A percentile compares a stretch with the other conserved stretches of the same genome.
phyloP scores from a whole-genome alignment of 768 basidiomycete genomes.

The Boletus rubescentipes region DNA sequence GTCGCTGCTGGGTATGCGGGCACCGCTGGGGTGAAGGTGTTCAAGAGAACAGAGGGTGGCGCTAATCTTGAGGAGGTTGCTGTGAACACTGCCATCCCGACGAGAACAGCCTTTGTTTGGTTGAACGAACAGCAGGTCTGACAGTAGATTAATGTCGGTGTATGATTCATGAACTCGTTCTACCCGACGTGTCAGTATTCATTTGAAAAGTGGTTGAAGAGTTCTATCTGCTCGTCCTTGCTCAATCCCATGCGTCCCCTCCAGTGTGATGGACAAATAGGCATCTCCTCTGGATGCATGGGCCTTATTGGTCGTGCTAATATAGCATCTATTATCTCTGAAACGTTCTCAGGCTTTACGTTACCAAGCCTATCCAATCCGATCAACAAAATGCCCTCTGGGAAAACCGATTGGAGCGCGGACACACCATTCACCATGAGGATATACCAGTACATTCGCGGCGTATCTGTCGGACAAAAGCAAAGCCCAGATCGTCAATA shows the following conservation, averaged over 20 bases:
- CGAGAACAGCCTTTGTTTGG: constrained; percentile 53
- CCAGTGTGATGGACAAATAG: constrained; percentile 54
- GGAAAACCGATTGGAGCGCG: background rate
- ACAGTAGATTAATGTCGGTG: background rate
- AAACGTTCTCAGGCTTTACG: constrained; percentile 56
- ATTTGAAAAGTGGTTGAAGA: constrained; percentile 23
- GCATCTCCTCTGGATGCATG: constrained; percentile 28
- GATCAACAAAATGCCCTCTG: background rate
- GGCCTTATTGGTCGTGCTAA: constrained; percentile 32
- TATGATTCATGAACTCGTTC: background rate
- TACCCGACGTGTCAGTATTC: background rate
- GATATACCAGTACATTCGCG: constrained; percentile 67
- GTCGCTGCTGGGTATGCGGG: constrained; percentile 56
- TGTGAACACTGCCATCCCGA: constrained; percentile 51
- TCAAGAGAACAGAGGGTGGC: constrained; percentile 54
- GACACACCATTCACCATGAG: constrained; percentile 70
- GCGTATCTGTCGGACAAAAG: constrained; percentile 49
- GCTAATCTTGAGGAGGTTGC: constrained; percentile 51
- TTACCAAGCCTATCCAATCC: constrained; percentile 56
- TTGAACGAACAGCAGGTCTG: constrained; percentile 2
- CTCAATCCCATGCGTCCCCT: constrained; percentile 69
- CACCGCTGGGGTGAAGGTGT: constrained; percentile 54
- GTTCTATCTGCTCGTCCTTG: constrained; percentile 54
- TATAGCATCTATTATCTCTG: constrained; percentile 49
- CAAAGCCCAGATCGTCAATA: background rate